Evolutionary conservation across 495 filamentous ascomycete genomes (phyloP).

Genomic region (Hyaloscypha variabilis): DNA sequence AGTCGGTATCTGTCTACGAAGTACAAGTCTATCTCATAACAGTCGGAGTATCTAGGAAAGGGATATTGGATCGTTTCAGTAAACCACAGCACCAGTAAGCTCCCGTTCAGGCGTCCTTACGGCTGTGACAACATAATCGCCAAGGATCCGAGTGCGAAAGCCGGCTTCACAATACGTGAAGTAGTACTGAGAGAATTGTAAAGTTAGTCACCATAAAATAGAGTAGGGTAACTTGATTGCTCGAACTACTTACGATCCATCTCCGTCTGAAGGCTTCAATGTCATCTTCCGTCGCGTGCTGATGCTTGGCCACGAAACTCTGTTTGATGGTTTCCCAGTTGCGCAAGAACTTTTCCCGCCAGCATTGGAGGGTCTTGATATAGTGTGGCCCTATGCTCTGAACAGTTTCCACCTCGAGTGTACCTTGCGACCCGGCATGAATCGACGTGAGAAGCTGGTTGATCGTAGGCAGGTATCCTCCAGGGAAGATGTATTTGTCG

Average conservation of each 20-base stretch:
- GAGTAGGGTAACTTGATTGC: not conserved
- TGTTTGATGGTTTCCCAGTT: not conserved
- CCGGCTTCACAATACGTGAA: constrained; percentile 15
- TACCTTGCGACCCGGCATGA: not conserved
- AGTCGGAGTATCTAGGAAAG: not conserved
- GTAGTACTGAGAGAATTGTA: constrained; percentile 4
- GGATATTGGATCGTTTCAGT: not conserved
- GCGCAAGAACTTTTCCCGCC: constrained; percentile 9
- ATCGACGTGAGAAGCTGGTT: not conserved
- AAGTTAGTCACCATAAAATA: not conserved
- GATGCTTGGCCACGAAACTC: not conserved
- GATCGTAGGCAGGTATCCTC: constrained; percentile 1
- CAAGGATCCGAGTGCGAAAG: not conserved
- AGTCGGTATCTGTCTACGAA: not conserved
- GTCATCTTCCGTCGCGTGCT: not conserved
- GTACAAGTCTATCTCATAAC: not conserved
- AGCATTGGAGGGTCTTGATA: not conserved
- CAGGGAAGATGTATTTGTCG: constrained; percentile 12
- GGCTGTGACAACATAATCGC: constrained; percentile 1
- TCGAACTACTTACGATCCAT: constrained; percentile 6
- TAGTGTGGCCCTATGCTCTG: constrained; percentile 16
- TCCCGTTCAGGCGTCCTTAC: not conserved
- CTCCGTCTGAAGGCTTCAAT: constrained; percentile 12
- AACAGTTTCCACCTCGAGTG: not conserved
- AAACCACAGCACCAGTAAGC: not conserved